phyloP scores from a whole-genome alignment of 2,329 filamentous ascomycete genomes.

The Myriosclerotinia curreyana region DNA sequence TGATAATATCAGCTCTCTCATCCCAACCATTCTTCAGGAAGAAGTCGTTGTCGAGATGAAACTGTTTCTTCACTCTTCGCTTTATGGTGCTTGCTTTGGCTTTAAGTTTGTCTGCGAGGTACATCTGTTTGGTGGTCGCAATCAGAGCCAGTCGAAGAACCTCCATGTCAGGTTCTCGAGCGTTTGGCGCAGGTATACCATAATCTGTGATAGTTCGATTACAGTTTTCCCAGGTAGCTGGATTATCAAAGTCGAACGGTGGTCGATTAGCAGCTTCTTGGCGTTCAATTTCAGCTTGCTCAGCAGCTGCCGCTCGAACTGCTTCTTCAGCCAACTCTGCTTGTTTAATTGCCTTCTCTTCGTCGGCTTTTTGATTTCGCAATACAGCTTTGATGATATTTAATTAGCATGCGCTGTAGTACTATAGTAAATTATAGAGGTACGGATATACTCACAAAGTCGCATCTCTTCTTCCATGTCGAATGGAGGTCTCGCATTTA shows the following conservation, averaged over 20 bases:
- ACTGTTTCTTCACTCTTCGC: background rate
- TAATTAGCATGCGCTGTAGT: too few species aligned
- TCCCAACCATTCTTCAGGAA: background rate
- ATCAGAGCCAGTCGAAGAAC: background rate
- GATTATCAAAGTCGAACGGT: background rate
- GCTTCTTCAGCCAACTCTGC: background rate
- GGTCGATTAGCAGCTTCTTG: background rate
- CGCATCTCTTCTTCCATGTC: constrained; percentile 10
- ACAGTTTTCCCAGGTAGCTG: background rate
- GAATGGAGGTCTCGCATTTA: background rate
- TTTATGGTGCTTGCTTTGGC: background rate
- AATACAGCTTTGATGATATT: background rate
- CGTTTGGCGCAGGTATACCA: fast-evolving
- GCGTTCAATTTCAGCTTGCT: background rate
- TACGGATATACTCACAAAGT: constrained; percentile 1
- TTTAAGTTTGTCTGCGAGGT: background rate
- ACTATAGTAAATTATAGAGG: background rate
- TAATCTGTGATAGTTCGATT: background rate
- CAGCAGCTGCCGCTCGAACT: fast-evolving
- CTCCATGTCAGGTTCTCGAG: background rate
- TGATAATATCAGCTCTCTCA: background rate
- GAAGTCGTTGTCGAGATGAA: background rate
- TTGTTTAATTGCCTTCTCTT: background rate
- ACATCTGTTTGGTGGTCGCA: background rate
- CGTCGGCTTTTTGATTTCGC: background rate